Percentiles rank a stretch among this genome's conserved stretches.
These are phyloP conservation scores for Tetraselmis chui DNA, from an alignment of 139 green algal genomes.

Conservation along the genomic window DNA sequence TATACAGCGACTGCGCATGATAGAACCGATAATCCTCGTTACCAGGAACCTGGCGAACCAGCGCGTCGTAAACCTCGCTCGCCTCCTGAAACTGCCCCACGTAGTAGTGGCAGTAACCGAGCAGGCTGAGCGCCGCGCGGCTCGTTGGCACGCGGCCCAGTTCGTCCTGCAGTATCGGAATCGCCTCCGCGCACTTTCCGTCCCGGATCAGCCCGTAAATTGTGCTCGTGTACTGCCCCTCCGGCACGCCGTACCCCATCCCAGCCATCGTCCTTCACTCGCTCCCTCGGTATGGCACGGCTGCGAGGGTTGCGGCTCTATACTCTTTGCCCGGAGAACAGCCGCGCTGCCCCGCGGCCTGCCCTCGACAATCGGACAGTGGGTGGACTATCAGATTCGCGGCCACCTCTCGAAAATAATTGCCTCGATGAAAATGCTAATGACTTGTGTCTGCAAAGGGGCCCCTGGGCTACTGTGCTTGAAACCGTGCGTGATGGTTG, in stretches of 20 bases:
- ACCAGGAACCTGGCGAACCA: background rate
- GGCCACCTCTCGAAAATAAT: too few species aligned
- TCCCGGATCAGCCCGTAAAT: slow-evolving; percentile 66
- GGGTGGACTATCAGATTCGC: too few species aligned
- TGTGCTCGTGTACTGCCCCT: slow-evolving; percentile 56
- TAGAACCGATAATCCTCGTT: slow-evolving; percentile 4
- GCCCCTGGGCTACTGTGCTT: too few species aligned
- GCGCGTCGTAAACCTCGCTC: slow-evolving; percentile 42
- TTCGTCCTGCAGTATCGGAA: slow-evolving; percentile 31
- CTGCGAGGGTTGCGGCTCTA: background rate
- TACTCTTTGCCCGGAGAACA: too few species aligned
- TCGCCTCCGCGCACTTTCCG: slow-evolving; percentile 40
- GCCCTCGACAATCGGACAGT: too few species aligned
- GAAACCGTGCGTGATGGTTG: too few species aligned
- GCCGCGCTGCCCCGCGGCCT: too few species aligned
- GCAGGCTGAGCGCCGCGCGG: slow-evolving; percentile 56
- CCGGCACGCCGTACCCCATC: slow-evolving; percentile 1
- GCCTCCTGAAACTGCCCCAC: slow-evolving; percentile 48
- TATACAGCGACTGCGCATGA: background rate
- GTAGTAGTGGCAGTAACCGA: slow-evolving; percentile 71
- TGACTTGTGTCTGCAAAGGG: too few species aligned
- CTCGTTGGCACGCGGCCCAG: slow-evolving; percentile 49
- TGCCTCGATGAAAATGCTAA: too few species aligned
- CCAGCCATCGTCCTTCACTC: background rate
- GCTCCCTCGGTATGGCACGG: background rate